Evolutionary conservation across 129 eudicot genomes (phyloP).

Genomic region (Chrysanthemum makinoi): DNA sequence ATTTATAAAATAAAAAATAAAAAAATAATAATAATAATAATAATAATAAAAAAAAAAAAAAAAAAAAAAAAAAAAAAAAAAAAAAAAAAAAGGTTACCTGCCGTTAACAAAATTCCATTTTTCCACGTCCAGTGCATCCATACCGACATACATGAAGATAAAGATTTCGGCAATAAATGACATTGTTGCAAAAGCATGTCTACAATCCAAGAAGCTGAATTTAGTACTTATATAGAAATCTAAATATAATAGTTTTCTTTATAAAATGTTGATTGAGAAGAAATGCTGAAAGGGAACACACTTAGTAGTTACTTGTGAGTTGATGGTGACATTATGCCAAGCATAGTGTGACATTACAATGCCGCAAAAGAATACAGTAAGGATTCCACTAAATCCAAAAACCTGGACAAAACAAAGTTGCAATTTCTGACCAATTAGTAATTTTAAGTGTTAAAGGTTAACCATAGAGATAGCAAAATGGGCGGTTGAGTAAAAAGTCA

Average conservation of each 20-base stretch:
- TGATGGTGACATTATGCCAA: slow-evolving; percentile 79
- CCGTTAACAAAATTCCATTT: slow-evolving; percentile 43
- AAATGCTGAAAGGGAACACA: slow-evolving; percentile 27
- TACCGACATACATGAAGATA: slow-evolving; percentile 46
- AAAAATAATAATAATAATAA: no score
- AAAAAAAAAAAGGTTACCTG: slow-evolving; percentile 41
- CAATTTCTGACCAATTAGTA: background rate
- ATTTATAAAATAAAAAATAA: no score
- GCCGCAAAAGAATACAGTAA: slow-evolving; percentile 91
- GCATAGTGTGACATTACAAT: slow-evolving; percentile 95
- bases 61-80: no score
- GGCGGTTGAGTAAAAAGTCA: background rate
- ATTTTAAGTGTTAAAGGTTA: background rate
- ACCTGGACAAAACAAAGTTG: slow-evolving; percentile 44
- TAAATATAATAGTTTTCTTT: background rate
- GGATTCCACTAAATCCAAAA: slow-evolving; percentile 81
- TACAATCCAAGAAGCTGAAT: slow-evolving; percentile 24
- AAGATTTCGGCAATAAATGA: slow-evolving; percentile 42
- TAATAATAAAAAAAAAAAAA: no score
- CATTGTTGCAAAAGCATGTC: slow-evolving; percentile 49
- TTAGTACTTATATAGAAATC: background rate
- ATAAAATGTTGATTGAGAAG: background rate
- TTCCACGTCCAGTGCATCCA: slow-evolving; percentile 39
- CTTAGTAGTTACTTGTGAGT: slow-evolving; percentile 82
- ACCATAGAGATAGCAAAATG: background rate